phyloP scores from a whole-genome alignment of 176 grass and related monocot species.

The Rhynchospora pubera region DNA sequence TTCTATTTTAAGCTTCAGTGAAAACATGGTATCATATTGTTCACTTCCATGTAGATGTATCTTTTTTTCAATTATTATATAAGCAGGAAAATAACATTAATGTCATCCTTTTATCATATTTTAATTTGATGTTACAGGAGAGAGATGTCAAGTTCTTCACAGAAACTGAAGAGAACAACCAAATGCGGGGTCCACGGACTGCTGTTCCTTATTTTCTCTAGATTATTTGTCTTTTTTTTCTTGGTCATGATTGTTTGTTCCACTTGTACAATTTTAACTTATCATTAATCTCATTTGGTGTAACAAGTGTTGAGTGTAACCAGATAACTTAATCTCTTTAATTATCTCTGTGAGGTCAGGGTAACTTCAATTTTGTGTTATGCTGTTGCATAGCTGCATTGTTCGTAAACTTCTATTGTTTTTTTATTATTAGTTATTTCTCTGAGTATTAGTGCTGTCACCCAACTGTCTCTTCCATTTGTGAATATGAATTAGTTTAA shows the following conservation, averaged over 20 bases:
- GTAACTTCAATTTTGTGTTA: conserved; percentile 11
- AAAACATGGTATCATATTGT: conserved; percentile 66
- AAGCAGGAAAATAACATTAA: neutral
- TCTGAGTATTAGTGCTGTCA: neutral
- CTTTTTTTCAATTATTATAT: neutral
- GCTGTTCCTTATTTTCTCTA: conserved; percentile 94
- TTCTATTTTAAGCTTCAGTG: conserved; percentile 95
- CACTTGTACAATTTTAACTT: conserved; percentile 69
- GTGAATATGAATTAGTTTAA: conserved; percentile 11
- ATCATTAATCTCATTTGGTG: conserved; percentile 35
- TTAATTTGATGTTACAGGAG: conserved; percentile 39
- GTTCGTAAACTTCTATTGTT: neutral
- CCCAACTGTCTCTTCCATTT: neutral
- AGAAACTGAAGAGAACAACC: conserved; percentile 97
- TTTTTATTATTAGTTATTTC: neutral
- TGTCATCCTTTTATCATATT: neutral
- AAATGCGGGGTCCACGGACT: conserved; percentile 90
- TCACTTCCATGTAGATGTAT: neutral
- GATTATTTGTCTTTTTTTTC: conserved; percentile 46
- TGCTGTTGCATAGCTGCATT: conserved; percentile 3
- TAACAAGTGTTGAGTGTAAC: conserved; percentile 38
- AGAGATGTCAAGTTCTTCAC: conserved; percentile 96
- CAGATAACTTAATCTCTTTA: conserved; percentile 14
- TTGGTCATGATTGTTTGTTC: conserved; percentile 50
- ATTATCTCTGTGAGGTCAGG: conserved; percentile 5